phyloP scores from a whole-genome alignment of 2,329 filamentous ascomycete species.

The Fusarium foetens region DNA sequence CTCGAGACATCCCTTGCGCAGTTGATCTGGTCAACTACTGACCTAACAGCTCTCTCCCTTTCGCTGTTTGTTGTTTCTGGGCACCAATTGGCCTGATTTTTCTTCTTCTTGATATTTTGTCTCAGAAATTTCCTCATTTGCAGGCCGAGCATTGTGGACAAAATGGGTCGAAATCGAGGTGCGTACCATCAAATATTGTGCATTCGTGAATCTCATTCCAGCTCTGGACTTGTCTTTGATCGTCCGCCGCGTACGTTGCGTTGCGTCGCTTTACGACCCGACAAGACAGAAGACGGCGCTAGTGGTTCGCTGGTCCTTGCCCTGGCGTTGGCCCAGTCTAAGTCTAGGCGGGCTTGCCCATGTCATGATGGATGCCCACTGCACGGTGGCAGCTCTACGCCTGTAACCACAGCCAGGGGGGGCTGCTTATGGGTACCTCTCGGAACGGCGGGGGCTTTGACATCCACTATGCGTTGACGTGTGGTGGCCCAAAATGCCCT shows the following conservation, averaged over 20 bases:
- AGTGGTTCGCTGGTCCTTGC: slow-evolving; percentile 20
- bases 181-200: slow-evolving; percentile 48
- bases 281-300: slow-evolving; percentile 23
- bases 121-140: slow-evolving; percentile 36
- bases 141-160: slow-evolving; percentile 40
- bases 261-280: slow-evolving; percentile 8
- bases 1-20: slow-evolving; percentile 33
- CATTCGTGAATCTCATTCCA: slow-evolving; percentile 40
- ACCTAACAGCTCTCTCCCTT: slow-evolving; percentile 6
- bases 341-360: slow-evolving; percentile 15
- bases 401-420: slow-evolving; percentile 33
- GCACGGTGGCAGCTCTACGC: slow-evolving; percentile 12
- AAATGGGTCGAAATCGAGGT: slow-evolving; percentile 67
- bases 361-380: slow-evolving; percentile 1
- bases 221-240: slow-evolving; percentile 20
- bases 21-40: slow-evolving; percentile 9
- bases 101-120: slow-evolving; percentile 28
- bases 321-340: slow-evolving; percentile 4
- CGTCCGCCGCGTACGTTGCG: slow-evolving; percentile 4
- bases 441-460: slow-evolving; percentile 24
- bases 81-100: slow-evolving; percentile 2
- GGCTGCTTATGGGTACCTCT: slow-evolving; percentile 19
- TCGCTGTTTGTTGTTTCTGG: slow-evolving; percentile 7
- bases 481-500: slow-evolving; percentile 27
- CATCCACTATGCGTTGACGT: slow-evolving; percentile 29